Conservation (phyloP, 192 early-diverging fungal species). For the Umbelopsis sp. region DNA sequence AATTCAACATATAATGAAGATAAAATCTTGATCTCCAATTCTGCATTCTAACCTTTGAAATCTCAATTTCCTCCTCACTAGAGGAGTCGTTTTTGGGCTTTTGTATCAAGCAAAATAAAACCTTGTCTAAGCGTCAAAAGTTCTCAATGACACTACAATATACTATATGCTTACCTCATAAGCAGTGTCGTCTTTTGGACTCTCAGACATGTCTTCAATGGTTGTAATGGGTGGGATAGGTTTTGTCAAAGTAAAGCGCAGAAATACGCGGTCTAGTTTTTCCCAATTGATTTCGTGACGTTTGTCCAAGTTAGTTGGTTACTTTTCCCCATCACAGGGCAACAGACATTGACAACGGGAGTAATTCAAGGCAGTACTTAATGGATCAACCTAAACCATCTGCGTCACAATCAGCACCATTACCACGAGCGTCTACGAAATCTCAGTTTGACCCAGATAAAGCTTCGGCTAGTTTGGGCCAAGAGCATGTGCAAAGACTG, state of each 20-base stretch:
- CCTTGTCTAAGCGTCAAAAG: neutral
- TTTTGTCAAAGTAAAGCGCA: too few relatives aligned
- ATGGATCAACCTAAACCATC: conserved; percentile 8
- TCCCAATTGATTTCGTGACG: too few relatives aligned
- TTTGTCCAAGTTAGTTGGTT: too few relatives aligned
- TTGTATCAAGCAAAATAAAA: neutral
- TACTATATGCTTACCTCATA: neutral
- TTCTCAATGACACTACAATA: too few relatives aligned
- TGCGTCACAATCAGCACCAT: neutral
- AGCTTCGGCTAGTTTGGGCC: conserved; percentile 16
- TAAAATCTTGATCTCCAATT: neutral
- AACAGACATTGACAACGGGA: neutral
- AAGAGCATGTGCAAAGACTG: conserved; percentile 35
- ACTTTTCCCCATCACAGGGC: too few relatives aligned
- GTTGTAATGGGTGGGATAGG: too few relatives aligned
- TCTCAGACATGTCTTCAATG: neutral
- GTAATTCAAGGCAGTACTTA: neutral
- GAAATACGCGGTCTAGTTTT: too few relatives aligned
- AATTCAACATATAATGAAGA: neutral
- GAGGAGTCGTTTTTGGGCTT: conserved; percentile 10
- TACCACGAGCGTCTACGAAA: conserved; percentile 8
- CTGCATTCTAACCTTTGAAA: neutral
- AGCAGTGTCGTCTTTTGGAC: neutral
- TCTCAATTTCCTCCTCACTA: neutral
- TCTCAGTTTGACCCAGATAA: conserved; percentile 21